Evolutionary conservation across 495 filamentous ascomycete genomes (phyloP), one percentile per base, ranked within the genome.

Genomic region (Ramalina intermedia): DNA sequence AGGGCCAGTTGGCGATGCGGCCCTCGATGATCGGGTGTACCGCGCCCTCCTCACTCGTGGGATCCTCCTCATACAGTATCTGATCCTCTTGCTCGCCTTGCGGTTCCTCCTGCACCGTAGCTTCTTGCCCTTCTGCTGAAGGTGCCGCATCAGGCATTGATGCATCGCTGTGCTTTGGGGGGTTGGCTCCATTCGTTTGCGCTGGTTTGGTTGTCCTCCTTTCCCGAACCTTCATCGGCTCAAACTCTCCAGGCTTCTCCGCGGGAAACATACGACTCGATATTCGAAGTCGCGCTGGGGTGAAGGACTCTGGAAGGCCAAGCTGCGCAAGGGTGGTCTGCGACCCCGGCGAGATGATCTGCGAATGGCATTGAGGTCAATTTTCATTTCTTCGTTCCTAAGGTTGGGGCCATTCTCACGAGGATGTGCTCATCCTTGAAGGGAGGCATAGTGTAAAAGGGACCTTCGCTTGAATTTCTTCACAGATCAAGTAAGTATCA

Each of bases 281-380:
- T 55, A 96, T 75, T 54, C 85, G 82, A 61, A 83, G 70, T 41
- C 77, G 74, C 20, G 91, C 84, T 6, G 87, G 90, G 9, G 86
- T 90, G 60, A 94, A 88, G 3, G 82, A 84, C 67, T 98, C 91
- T 47, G 82, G 82, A 37, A 94, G 81, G 41, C 91, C 91, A 17
- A 95, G 74, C 70, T 96, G 91, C 54, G 90, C 93, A 62, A 94
- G 78, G 52, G 88, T 96, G 49, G 83, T 88, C 64, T 87, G 82
- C 60, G 88, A 94, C 58, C 91, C 91, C 37, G 93, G 91, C 64
- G 85, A 86, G 69, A 98, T 90, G 65, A 98, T 77, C 81, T 85
- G 56, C n/a, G 37, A 26, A 5, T 13, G 18, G 20, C 24, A 41
- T 37, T 42, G 23, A 27, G 11, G 50, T 33, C 29, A 33, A 11